A percentile compares a stretch with the other conserved stretches of the same genome.
These are phyloP conservation scores for Casuarina cunninghamiana DNA, from an alignment of 306 rosid species.

Conservation along the genomic window DNA sequence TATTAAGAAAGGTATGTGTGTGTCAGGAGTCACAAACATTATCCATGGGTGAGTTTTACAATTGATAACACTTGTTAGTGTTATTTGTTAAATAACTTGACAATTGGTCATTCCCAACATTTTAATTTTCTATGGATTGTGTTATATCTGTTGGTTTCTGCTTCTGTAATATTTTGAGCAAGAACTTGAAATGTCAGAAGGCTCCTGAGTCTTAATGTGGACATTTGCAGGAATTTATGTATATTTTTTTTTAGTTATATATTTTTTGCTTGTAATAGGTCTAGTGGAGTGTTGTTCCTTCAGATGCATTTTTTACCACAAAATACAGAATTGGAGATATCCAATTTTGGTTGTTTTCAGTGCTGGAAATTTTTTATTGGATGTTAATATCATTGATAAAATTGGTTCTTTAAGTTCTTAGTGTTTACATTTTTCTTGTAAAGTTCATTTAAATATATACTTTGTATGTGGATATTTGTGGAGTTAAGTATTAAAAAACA, in stretches of 20 bases:
- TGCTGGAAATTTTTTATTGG: background rate
- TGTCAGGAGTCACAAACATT: conserved; percentile 27
- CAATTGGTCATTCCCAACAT: background rate
- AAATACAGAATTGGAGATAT: background rate
- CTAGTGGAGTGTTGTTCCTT: background rate
- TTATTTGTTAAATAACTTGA: background rate
- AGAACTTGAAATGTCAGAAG: background rate
- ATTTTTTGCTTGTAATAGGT: background rate
- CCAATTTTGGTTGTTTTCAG: background rate
- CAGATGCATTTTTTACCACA: background rate
- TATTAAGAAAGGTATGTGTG: conserved; percentile 82
- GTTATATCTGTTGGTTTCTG: background rate
- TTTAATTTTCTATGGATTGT: background rate
- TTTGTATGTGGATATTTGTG: background rate
- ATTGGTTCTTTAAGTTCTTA: background rate
- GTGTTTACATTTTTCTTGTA: conserved; percentile 8
- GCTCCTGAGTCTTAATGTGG: background rate
- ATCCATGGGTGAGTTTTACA: conserved; percentile 26
- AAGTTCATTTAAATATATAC: background rate
- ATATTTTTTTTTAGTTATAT: background rate
- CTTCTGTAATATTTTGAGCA: background rate
- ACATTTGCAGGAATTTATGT: background rate
- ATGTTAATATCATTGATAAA: background rate
- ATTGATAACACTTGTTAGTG: conserved; percentile 18
- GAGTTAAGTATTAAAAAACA: conserved; percentile 9